phyloP scores from a whole-genome alignment of 139 green algal species.

The Tetraselmis chui region DNA sequence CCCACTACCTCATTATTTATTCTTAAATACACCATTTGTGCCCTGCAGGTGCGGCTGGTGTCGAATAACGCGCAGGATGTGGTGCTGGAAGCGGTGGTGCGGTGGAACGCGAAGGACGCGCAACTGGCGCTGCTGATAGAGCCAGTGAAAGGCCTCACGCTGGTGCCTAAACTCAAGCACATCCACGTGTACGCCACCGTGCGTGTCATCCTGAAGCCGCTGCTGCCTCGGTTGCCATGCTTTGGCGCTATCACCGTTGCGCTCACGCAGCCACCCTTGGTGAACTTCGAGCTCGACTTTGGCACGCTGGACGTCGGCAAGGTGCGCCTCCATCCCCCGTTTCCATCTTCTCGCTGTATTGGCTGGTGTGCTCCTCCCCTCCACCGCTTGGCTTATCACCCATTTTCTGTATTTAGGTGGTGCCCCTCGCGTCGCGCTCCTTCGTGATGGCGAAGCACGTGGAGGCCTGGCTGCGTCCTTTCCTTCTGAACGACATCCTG shows the following conservation, averaged over 20 bases:
- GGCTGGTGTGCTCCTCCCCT: too few species aligned
- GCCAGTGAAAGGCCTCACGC: neutral
- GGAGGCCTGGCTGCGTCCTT: neutral
- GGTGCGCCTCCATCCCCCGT: too few species aligned
- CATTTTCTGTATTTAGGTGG: too few species aligned
- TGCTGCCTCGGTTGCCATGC: conserved; percentile 54
- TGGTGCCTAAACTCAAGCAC: conserved; percentile 77
- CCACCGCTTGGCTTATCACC: too few species aligned
- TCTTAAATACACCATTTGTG: too few species aligned
- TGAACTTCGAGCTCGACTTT: conserved; percentile 52
- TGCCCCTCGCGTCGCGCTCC: neutral
- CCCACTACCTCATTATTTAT: too few species aligned
- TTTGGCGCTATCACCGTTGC: conserved; percentile 52
- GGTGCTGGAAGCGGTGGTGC: neutral
- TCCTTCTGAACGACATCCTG: conserved; percentile 23
- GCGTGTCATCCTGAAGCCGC: conserved; percentile 51
- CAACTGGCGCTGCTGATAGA: neutral
- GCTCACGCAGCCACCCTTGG: neutral
- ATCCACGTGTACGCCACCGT: conserved; percentile 57
- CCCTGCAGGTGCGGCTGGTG: neutral
- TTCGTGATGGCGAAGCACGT: neutral
- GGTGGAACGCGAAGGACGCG: neutral
- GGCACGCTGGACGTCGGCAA: conserved; percentile 15
- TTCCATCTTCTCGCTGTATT: too few species aligned
- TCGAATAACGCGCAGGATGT: neutral